Base-by-base conservation (phyloP, 2,329 filamentous ascomycete genomes). In the Alternaria gaisen region DNA sequence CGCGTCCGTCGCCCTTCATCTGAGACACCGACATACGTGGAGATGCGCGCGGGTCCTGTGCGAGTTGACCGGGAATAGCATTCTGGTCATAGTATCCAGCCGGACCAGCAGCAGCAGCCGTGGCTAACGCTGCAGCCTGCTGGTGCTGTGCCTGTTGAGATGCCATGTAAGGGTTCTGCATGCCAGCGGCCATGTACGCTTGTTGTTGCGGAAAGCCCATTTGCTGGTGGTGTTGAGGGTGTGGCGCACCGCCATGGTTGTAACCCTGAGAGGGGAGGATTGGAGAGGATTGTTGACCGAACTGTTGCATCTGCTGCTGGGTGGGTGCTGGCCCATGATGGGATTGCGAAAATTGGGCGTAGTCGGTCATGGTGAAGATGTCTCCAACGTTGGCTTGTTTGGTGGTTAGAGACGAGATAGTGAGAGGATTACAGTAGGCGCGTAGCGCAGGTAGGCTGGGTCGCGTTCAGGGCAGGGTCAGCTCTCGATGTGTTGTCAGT, bases 121-220 rank as follows among this genome's bases (percentile, higher is more conserved):
- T 97, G 22, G 91, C 94, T 92, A 97, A 95, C 60, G 94, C 94
- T 51, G 94, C 94, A 14, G 93, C 93, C 79, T 97, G 93, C 94
- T 3, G 94, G 93, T 26, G 94, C 94, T 2, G 94, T 97, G 32
- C 91, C 93, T 97, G 92, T 47, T 93, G 92, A 20, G 90, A 87
- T 34, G 90, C 90, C 80, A 94, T 92, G 59, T 97, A 97, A 22
- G 81, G 82, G 61, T 84, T 82, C 55, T 91, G 90, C 88, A 97
- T 93, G 72, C 85, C 28, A 30, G 28, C 85, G 66, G 90, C 87
- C 63, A 90, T 84, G 58, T 94, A 91, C 60, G 88, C 90, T 76
- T 93, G 94, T 77, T 91, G 87, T 73, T 56, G 53, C 20, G 91
- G 88, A 80, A 97, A 97, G 82, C 89, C 92, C 85, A 90, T 92